These are phyloP conservation scores for Fusarium sp. DNA, from an alignment of 2,329 filamentous ascomycete genomes.

Conservation along the genomic window DNA sequence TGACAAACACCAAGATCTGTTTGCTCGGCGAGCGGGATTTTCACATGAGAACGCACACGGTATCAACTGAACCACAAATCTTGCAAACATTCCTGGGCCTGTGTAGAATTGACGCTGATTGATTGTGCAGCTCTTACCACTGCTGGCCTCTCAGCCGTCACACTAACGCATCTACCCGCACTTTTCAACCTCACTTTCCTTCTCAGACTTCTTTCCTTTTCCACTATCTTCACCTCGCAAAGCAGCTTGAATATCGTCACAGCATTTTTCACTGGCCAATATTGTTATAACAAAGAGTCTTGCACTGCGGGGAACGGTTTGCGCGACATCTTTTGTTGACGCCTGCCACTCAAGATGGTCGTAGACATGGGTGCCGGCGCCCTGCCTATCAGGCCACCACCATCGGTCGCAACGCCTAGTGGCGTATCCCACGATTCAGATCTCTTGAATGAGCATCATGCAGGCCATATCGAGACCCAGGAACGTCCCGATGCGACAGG, in stretches of 20 bases:
- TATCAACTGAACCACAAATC: background rate
- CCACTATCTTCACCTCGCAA: background rate
- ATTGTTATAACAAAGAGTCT: background rate
- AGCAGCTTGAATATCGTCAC: background rate
- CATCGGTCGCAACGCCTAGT: background rate
- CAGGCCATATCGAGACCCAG: background rate
- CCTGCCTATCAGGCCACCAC: background rate
- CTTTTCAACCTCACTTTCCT: background rate
- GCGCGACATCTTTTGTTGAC: background rate
- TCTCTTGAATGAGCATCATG: background rate
- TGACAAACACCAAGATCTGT: background rate
- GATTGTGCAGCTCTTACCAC: background rate
- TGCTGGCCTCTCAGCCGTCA: background rate
- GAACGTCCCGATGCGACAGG: background rate
- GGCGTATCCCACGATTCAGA: background rate
- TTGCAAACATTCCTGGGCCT: background rate
- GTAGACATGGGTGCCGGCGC: background rate
- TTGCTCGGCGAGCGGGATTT: background rate
- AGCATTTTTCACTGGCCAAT: background rate
- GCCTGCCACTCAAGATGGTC: conserved; percentile 1
- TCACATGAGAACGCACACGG: background rate
- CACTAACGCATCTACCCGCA: conserved; percentile 4
- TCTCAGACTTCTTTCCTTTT: background rate
- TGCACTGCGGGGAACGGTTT: background rate
- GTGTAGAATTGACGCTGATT: background rate